Evolutionary conservation across 768 basidiomycete genomes (phyloP).

Genomic region (Boletus reticuloceps): DNA sequence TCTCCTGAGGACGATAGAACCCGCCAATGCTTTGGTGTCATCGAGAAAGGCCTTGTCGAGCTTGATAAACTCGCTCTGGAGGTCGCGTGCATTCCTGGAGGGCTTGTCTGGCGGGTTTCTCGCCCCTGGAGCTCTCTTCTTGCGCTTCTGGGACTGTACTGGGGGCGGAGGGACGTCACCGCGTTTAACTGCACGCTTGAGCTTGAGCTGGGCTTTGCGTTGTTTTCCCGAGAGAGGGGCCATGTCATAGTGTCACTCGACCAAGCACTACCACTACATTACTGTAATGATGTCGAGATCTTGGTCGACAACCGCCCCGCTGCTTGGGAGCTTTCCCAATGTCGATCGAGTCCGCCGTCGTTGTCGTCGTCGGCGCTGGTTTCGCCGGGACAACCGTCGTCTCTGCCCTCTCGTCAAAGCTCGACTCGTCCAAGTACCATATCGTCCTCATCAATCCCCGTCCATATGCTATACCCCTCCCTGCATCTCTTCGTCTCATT

Average conservation of each 20-base stretch:
- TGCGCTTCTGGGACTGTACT: conserved; percentile 9
- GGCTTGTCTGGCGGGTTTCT: conserved; percentile 25
- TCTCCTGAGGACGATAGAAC: conserved; percentile 48
- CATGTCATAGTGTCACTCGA: conserved; percentile 4
- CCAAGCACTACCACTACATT: too few species aligned
- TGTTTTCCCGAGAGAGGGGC: conserved; percentile 52
- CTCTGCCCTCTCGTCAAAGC: conserved; percentile 46
- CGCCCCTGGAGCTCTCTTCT: not conserved
- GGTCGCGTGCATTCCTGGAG: conserved; percentile 42
- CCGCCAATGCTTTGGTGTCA: conserved; percentile 54
- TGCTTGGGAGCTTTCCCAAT: not conserved
- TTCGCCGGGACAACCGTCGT: conserved; percentile 44
- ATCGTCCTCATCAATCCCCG: conserved; percentile 55
- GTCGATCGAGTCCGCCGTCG: conserved; percentile 35
- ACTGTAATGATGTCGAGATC: too few species aligned
- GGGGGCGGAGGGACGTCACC: conserved; percentile 55
- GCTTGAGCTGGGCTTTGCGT: conserved; percentile 69
- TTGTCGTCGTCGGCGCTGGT: conserved; percentile 55
- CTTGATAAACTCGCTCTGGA: conserved; percentile 72
- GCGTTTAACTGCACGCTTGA: conserved; percentile 82
- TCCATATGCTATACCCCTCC: conserved; percentile 49
- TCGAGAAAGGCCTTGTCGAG: conserved; percentile 60
- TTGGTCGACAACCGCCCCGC: too few species aligned
- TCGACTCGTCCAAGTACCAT: conserved; percentile 46
- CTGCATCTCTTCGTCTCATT: conserved; percentile 51